Base-by-base conservation (phyloP, 116 monocot genomes). In the Cymodocea nodosa region DNA sequence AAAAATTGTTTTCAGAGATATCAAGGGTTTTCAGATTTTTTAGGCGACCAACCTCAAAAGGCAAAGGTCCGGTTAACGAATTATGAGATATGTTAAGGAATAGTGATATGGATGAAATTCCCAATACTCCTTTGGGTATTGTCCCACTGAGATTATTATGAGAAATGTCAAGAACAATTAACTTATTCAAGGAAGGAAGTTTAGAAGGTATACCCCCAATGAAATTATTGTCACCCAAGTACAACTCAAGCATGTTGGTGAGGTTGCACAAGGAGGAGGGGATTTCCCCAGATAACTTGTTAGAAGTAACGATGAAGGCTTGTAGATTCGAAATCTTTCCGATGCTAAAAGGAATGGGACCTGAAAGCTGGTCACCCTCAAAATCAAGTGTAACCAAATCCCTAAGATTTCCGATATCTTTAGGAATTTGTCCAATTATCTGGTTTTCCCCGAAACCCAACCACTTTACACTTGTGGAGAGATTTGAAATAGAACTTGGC, bases 351-450 rank as follows among this genome's bases (percentile, higher is more conserved):
- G 73, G 76, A 12, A 82, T 75, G 4, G 4, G 23, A 11, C 80
- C 86, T 34, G 9, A n/a, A 11, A 76, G 44, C 3, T 54, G 52
- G 62, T 74, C 76, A 2, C 62, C 10, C 5, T 60, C 19, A 3
- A 78, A 23, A n/a, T 19, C 14, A 17, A 81, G 17, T 0, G 67
- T 20, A 9, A 4, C 10, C 34, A 87, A 52, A 5, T 37, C 61
- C 0, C 15, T 51, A 6, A 81, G 70, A 15, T 71, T 80, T 18
- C 36, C 71, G 3, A 83, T 75, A 6, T 19, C 72, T 18, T 10
- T 15, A 23, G 82, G 83, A 23, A 86, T 75, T 50, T 23, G 56
- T 48, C 87, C 87, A 11, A 52, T 36, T 14, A 87, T 68, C 19
- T 63, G 66, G 23, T 78, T 87, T 0, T 48, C 5, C 1, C 52